Base-by-base conservation (phyloP, 169 alveolate species). In the Amoebophrya sp. region DNA sequence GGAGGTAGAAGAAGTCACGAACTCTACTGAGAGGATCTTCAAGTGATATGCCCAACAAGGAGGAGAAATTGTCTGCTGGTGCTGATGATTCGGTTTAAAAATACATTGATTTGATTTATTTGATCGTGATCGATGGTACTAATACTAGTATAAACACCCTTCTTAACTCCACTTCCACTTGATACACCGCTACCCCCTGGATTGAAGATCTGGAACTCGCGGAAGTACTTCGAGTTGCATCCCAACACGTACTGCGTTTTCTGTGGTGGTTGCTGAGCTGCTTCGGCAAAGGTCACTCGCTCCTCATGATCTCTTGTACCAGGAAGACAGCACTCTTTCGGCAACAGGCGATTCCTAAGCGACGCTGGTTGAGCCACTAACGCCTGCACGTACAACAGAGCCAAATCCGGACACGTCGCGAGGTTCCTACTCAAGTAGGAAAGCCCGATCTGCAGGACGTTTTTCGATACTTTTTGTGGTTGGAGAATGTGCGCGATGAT, bases 231-330 rank as follows among this genome's bases (percentile, higher is more conserved):
- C 39, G 36, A 26, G 83, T 65, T 65, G 3, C 26, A 29, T 6
- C 83, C 83, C 83, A 65, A 36, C 36, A 65, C 83, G 83, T 65
- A 65, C 83, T 65, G 83, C 36, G n/a, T 36, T 36, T 65, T 65
- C 2, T 26, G 10, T 36, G 83, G 83, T 18, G 2, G 83, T 1
- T 12, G 12, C 83, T 65, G 12, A 29, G 65, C 6, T 6, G n/a
- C n/a, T n/a, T 53, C 76, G n/a, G 76, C 76, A 53, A 53, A 53
- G n/a, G 76, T 53, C 76, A 23, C n/a, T 23, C 76, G 76, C 76
- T 53, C 76, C 76, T 53, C 76, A 10, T 23, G n/a, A 23, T 53
- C 76, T 14, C 23, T 53, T n/a, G n/a, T 23, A 53, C n/a, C 76
- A 14, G 76, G n/a, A 53, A 53, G 76, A n/a, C 26, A 18, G 83